Evolutionary conservation across 768 basidiomycete genomes (phyloP), one percentile per base, ranked within the genome.

Genomic region (Tephrocybe sp.): DNA sequence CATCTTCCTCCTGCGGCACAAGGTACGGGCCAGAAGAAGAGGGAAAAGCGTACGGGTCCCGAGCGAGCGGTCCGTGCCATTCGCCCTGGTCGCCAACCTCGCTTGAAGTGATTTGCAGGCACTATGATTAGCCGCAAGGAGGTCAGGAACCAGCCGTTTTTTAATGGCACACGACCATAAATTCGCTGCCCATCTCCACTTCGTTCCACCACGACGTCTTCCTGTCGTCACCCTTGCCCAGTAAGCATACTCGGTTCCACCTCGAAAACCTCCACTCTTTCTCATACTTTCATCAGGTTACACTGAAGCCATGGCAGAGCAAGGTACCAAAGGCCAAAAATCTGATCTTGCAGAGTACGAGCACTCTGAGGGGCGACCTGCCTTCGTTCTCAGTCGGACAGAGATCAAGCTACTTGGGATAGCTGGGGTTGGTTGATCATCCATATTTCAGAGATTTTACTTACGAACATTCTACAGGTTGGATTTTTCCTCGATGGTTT

Each of bases 401-500:
- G 83, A 86, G 63, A 31, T 83, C 45, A 86, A 85, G 63, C 60
- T 86, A 33, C 66, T 86, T 23, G 71, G 76, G 30, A 83, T 86
- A 49, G 74, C 82, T 45, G 84, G 82, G 7, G 81, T 83, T 37
- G 29, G 24, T 45, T 19, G 25, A 4, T 30, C 47, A 36, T 16
- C 11, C 15, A 9, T 16, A 24, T 16, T 36, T 43, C 47, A 3
- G 5, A 24, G 33, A 10, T 23, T 16, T 1, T 3, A 10, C 29
- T 30, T 27, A 21, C 10, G 12, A 5, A 33, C 25, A n/a, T 33
- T 16, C 23, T 16, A n/a, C 41, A 83, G 82, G 78, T 84, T 43
- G 84, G 84, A 6, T 86, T 86, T 64, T 86, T 86, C 69, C 68
- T 86, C 27, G 84, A 86, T 62, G 84, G 83, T 83, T 50, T 37